Evolutionary conservation across 2,329 filamentous ascomycete genomes (phyloP).

Genomic region (Ophiocordyceps sinensis): DNA sequence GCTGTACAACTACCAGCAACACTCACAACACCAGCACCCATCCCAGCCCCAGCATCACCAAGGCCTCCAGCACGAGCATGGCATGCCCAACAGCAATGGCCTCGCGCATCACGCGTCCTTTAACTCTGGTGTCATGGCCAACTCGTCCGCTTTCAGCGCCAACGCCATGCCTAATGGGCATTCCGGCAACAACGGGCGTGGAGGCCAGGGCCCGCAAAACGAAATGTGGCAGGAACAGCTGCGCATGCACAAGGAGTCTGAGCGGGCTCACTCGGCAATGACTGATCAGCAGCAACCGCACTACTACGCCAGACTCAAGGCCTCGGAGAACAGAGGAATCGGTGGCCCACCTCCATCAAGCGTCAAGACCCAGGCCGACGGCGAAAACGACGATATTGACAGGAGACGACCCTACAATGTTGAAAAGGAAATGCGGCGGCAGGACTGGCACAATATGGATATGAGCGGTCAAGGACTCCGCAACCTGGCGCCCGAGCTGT

Average conservation of each 20-base stretch:
- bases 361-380: conserved; percentile 30
- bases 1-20: conserved; percentile 55
- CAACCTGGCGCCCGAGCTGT: conserved; percentile 64
- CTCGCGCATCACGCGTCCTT: conserved; percentile 28
- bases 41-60: conserved; percentile 51
- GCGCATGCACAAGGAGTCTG: conserved; percentile 63
- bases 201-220: conserved; percentile 36
- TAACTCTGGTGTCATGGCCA: conserved; percentile 37
- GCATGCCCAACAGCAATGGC: conserved; percentile 37
- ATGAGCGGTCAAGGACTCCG: conserved; percentile 91
- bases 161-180: conserved; percentile 44
- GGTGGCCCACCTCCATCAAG: conserved; percentile 35
- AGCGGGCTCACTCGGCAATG: conserved; percentile 58
- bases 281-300: conserved; percentile 49
- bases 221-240: conserved; percentile 85
- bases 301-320: conserved; percentile 59
- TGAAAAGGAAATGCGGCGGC: conserved; percentile 50
- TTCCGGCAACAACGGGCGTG: conserved; percentile 28
- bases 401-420: conserved; percentile 49
- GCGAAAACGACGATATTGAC: conserved; percentile 40
- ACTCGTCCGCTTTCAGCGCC: conserved; percentile 44
- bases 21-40: conserved; percentile 46
- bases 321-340: conserved; percentile 54
- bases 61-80: conserved; percentile 43
- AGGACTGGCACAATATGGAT: conserved; percentile 88